Evolutionary conservation across 2,329 filamentous ascomycete species (phyloP).

Genomic region (Colletotrichum plurivorum): DNA sequence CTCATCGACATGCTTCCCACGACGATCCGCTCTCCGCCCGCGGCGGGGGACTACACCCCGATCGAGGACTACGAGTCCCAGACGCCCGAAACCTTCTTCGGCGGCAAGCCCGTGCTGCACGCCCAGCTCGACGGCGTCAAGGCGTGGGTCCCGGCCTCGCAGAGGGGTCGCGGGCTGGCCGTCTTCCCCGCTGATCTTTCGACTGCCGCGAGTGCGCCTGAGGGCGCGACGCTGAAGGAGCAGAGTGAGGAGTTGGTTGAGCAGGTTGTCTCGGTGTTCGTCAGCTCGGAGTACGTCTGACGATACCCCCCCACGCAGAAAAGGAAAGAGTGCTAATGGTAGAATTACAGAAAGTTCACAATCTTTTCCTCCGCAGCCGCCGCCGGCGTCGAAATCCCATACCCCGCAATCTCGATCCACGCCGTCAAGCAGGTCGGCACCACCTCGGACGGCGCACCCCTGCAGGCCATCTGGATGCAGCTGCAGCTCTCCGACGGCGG

Average conservation of each 20-base stretch:
- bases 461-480: conserved; percentile 75
- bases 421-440: conserved; percentile 74
- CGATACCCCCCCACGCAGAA: too few species aligned
- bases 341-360: conserved; percentile 60
- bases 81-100: conserved; percentile 81
- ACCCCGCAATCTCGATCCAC: conserved; percentile 82
- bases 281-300: conserved; percentile 68
- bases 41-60: conserved; percentile 71
- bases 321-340: too few species aligned
- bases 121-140: conserved; percentile 70
- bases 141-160: conserved; percentile 69
- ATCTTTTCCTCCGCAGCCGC: conserved; percentile 73
- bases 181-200: conserved; percentile 62
- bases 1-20: conserved; percentile 59
- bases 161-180: conserved; percentile 67
- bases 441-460: conserved; percentile 53
- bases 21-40: conserved; percentile 71
- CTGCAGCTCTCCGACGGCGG: conserved; percentile 74
- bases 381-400: conserved; percentile 78
- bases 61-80: conserved; percentile 79
- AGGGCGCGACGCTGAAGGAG: conserved; percentile 51
- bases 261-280: conserved; percentile 69
- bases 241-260: conserved; percentile 55
- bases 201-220: conserved; percentile 50
- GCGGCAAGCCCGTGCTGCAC: conserved; percentile 79